Base-by-base conservation (phyloP, 257 asterid species). In the Ballota nigra region DNA sequence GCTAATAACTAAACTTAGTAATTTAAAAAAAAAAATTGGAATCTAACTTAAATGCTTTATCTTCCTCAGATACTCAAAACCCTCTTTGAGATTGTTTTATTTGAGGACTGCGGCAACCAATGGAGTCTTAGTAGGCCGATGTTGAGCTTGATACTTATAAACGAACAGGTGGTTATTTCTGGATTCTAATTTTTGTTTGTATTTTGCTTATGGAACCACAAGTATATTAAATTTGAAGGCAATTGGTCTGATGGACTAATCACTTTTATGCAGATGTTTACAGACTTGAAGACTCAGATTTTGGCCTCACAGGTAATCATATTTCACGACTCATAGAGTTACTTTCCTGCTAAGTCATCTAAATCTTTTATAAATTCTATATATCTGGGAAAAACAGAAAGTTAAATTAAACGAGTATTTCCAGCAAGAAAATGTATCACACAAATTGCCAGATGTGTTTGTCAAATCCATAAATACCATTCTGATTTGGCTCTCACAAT, bases 41-140 rank as follows among this genome's bases (percentile, higher is more conserved):
- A 43, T 66, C 70, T 82, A 67, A 75, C 34, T 8, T 67, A 34
- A 38, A 67, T 24, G 59, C 66, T 60, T 11, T 71, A 51, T 70
- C 75, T 70, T 66, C n/a, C 73, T 68, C 84, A 94, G 99, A 85
- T 89, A 77, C 88, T 94, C 72, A 91, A 87, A 79, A 85, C 97
- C 57, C 89, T 94, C 77, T 89, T 94, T 68, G 99, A 94, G 97
- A 91, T 91, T 77, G 96, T 91, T 79, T 67, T 94, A 58, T 94
- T 89, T 65, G 99, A 94, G 86, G 99, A 94, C 84, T 86, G 88
- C 81, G 81, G 86, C 88, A 94, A 89, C 81, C 99, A 91, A 62
- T 94, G 97, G 99, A 91, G 97, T 81, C 89, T 94, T 59, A 91
- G 97, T 79, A 82, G 99, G 83, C 91, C 99, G 58, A 91, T 94